Conservation (phyloP, 2,329 filamentous ascomycete genomes). For the Harringtonia aguacate region DNA sequence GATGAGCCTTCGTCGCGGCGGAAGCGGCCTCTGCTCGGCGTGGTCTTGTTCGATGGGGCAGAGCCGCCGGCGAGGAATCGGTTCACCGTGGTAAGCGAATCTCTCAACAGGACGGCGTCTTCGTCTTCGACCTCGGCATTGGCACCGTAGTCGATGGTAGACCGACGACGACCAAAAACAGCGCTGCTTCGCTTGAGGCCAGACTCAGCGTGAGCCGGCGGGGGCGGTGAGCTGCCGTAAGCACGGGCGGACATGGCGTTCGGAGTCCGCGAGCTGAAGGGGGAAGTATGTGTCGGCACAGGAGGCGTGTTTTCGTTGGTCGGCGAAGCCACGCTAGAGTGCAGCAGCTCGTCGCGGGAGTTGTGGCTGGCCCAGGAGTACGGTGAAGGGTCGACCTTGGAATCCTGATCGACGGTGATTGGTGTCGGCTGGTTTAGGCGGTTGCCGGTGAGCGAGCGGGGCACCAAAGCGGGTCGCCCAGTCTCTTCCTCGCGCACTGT, state of each 20-base stretch:
- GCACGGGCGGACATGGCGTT: slow-evolving; percentile 14
- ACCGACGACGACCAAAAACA: slow-evolving; percentile 17
- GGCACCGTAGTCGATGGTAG: slow-evolving; percentile 15
- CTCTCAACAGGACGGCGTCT: slow-evolving; percentile 40
- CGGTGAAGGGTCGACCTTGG: slow-evolving; percentile 34
- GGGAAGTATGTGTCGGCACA: slow-evolving; percentile 27
- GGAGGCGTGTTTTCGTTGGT: slow-evolving; percentile 25
- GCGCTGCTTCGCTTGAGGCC: slow-evolving; percentile 18
- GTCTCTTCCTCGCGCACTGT: slow-evolving; percentile 30
- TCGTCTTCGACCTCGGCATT: slow-evolving; percentile 36
- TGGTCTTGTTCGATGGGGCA: slow-evolving; percentile 12
- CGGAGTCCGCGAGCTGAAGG: slow-evolving; percentile 16
- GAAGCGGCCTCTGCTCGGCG: slow-evolving; percentile 16
- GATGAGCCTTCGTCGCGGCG: slow-evolving; percentile 29
- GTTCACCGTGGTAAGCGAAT: slow-evolving; percentile 37
- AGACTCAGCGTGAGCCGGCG: slow-evolving; percentile 20
- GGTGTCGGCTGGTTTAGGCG: slow-evolving; percentile 35
- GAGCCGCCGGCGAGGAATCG: slow-evolving; percentile 27
- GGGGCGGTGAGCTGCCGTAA: background rate
- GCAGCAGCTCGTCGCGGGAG: slow-evolving; percentile 38
- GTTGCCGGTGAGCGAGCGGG: slow-evolving; percentile 35
- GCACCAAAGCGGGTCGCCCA: slow-evolving; percentile 21
- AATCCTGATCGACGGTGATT: slow-evolving; percentile 33
- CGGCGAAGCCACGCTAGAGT: slow-evolving; percentile 22
- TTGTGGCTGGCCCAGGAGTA: slow-evolving; percentile 41